A percentile compares a stretch with the other conserved stretches of the same genome.
Evolutionary conservation across 495 filamentous ascomycete species (phyloP).

Genomic region (Recurvomyces mirabilis): DNA sequence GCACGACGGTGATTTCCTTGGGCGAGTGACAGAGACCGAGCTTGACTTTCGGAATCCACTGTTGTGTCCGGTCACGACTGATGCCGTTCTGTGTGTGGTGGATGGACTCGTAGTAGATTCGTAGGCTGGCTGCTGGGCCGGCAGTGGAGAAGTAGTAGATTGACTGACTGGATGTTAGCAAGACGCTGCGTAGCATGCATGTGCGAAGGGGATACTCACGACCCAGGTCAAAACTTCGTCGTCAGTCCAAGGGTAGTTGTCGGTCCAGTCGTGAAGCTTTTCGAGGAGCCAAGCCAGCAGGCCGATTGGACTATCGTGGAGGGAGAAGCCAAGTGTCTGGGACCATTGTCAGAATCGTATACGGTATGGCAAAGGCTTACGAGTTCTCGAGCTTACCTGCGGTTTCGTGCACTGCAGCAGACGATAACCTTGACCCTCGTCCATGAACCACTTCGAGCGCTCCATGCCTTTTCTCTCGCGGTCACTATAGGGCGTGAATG

Average conservation of each 20-base stretch:
- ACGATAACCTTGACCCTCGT: slow-evolving; percentile 47
- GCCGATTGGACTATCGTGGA: slow-evolving; percentile 29
- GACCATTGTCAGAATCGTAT: too few species aligned
- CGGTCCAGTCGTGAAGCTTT: slow-evolving; percentile 59
- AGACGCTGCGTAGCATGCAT: too few species aligned
- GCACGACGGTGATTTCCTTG: slow-evolving; percentile 20
- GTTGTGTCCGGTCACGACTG: slow-evolving; percentile 1
- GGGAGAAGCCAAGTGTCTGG: not conserved
- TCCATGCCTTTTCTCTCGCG: slow-evolving; percentile 19
- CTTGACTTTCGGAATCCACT: slow-evolving; percentile 22
- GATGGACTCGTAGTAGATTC: slow-evolving; percentile 51
- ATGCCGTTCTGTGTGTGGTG: slow-evolving; percentile 7
- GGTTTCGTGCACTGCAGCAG: slow-evolving; percentile 49
- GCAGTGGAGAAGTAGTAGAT: slow-evolving; percentile 51
- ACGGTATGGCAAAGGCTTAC: too few species aligned
- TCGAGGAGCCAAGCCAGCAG: slow-evolving; percentile 58
- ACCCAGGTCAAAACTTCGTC: slow-evolving; percentile 59
- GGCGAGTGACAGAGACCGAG: slow-evolving; percentile 19
- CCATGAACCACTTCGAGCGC: slow-evolving; percentile 41
- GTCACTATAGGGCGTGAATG: slow-evolving; percentile 28
- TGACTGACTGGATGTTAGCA: too few species aligned
- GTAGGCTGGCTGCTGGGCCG: slow-evolving; percentile 43
- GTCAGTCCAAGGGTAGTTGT: slow-evolving; percentile 55
- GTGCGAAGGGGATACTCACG: too few species aligned
- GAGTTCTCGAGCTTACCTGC: slow-evolving; percentile 51